Percentiles rank a stretch among this genome's conserved stretches.
phyloP scores from a whole-genome alignment of 2,329 filamentous ascomycete genomes.

The Endoconidiophora polonica region DNA sequence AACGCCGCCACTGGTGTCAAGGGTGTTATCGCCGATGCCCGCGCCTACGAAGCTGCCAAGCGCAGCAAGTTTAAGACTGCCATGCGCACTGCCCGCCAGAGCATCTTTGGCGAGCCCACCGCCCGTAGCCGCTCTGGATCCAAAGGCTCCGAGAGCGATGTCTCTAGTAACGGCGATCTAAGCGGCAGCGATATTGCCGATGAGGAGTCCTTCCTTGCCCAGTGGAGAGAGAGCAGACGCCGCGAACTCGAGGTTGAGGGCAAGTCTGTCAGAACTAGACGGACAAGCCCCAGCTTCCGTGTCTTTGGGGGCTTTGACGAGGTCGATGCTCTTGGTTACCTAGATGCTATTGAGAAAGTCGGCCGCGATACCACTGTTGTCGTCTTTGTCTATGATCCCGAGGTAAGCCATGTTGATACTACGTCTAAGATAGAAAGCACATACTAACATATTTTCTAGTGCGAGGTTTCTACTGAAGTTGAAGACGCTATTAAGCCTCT shows the following conservation, averaged over 20 bases:
- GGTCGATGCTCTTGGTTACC: conserved; percentile 79
- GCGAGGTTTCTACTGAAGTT: conserved; percentile 59
- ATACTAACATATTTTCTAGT: conserved; percentile 33
- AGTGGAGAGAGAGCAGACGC: conserved; percentile 70
- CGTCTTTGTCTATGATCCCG: conserved; percentile 81
- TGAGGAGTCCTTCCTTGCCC: conserved; percentile 65
- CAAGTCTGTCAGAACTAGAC: conserved; percentile 40
- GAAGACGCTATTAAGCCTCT: conserved; percentile 63
- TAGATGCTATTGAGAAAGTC: conserved; percentile 93
- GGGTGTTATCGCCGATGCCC: conserved; percentile 71
- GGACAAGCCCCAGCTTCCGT: conserved; percentile 59
- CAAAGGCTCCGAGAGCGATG: conserved; percentile 32
- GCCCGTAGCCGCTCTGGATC: conserved; percentile 18
- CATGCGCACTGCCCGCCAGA: conserved; percentile 35
- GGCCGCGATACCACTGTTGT: conserved; percentile 67
- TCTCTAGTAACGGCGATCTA: conserved; percentile 16
- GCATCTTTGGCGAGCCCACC: conserved; percentile 34
- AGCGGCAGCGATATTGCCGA: conserved; percentile 30
- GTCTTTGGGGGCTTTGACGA: conserved; percentile 64
- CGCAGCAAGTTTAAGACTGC: conserved; percentile 37
- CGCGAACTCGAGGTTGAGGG: conserved; percentile 55
- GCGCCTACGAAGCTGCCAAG: conserved; percentile 55
- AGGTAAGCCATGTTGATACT: conserved; percentile 37
- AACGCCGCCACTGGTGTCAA: conserved; percentile 67
- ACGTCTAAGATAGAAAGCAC: background rate